Percentiles rank a stretch among this genome's conserved stretches.
These are phyloP conservation scores for Ophiocordyceps sinensis DNA, from an alignment of 2,329 filamentous ascomycete species.

Conservation along the genomic window DNA sequence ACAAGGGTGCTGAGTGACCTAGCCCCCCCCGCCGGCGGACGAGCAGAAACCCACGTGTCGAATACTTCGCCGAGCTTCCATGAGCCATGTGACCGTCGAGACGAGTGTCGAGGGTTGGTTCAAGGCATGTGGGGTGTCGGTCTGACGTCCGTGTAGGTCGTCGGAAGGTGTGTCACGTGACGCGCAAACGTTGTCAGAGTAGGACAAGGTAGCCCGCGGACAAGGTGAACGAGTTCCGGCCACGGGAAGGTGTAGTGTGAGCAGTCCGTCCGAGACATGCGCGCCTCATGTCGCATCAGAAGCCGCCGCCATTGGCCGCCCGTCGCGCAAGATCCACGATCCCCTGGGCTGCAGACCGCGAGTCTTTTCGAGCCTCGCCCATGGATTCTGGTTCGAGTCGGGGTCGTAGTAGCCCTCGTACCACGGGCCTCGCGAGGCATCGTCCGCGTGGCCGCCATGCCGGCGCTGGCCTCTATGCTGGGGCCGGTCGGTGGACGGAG, in stretches of 20 bases:
- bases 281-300: neutral
- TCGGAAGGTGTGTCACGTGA: too few relatives aligned
- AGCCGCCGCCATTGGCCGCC: neutral
- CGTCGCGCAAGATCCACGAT: conserved; percentile 23
- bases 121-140: too few relatives aligned
- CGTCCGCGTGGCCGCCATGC: neutral
- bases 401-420: conserved; percentile 57
- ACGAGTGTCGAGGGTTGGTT: too few relatives aligned
- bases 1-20: neutral
- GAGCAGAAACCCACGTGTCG: too few relatives aligned
- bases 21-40: too few relatives aligned
- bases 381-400: conserved; percentile 58
- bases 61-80: too few relatives aligned
- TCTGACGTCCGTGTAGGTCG: too few relatives aligned
- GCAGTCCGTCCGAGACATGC: neutral
- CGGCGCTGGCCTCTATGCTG: conserved; percentile 1
- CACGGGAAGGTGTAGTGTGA: neutral
- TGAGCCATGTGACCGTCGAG: too few relatives aligned
- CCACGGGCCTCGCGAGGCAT: conserved; percentile 23
- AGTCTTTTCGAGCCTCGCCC: conserved; percentile 41
- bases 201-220: too few relatives aligned
- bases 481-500: conserved; percentile 7
- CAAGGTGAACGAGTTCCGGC: too few relatives aligned
- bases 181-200: too few relatives aligned
- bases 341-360: conserved; percentile 28